Percentiles rank a stretch among this genome's conserved stretches.
Evolutionary conservation across 2,329 filamentous ascomycete species (phyloP).

Genomic region (Reticulascus tulasneorum): DNA sequence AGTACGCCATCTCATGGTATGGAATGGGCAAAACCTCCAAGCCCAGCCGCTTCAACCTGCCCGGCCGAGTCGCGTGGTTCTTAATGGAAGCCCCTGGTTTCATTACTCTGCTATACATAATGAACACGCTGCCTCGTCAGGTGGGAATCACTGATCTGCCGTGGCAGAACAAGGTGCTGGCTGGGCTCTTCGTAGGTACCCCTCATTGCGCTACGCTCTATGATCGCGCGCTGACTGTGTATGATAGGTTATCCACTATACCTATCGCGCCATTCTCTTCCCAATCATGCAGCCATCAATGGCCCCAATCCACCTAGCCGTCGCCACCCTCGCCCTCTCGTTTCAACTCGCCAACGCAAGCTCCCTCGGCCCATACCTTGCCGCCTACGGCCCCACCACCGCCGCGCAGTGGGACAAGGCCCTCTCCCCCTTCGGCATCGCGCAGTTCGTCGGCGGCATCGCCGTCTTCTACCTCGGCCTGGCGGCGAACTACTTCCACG

Average conservation of each 20-base stretch:
- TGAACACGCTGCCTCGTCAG: conserved; percentile 61
- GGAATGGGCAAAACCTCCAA: conserved; percentile 90
- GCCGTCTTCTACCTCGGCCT: conserved; percentile 74
- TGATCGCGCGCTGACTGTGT: too few relatives aligned
- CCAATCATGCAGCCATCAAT: conserved; percentile 87
- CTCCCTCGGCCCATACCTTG: conserved; percentile 75
- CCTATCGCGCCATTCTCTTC: conserved; percentile 80
- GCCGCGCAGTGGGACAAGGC: conserved; percentile 43
- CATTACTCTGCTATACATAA: conserved; percentile 72
- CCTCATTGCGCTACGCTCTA: too few relatives aligned
- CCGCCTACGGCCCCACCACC: conserved; percentile 70
- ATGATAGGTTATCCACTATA: conserved; percentile 73
- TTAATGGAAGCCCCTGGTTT: conserved; percentile 83
- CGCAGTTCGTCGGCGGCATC: conserved; percentile 60
- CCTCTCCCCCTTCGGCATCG: conserved; percentile 28
- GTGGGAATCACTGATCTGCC: conserved; percentile 59
- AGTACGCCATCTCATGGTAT: conserved; percentile 79
- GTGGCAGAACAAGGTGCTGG: conserved; percentile 75
- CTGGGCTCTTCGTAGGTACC: conserved; percentile 55
- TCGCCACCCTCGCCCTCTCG: conserved; percentile 59
- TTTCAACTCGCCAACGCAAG: conserved; percentile 84
- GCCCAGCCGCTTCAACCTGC: conserved; percentile 72
- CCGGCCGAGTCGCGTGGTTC: conserved; percentile 82
- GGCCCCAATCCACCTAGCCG: conserved; percentile 74
- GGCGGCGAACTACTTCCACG: conserved; percentile 79